phyloP scores from a whole-genome alignment of 163 green algal species.

The Trebouxia gelatinosa region DNA sequence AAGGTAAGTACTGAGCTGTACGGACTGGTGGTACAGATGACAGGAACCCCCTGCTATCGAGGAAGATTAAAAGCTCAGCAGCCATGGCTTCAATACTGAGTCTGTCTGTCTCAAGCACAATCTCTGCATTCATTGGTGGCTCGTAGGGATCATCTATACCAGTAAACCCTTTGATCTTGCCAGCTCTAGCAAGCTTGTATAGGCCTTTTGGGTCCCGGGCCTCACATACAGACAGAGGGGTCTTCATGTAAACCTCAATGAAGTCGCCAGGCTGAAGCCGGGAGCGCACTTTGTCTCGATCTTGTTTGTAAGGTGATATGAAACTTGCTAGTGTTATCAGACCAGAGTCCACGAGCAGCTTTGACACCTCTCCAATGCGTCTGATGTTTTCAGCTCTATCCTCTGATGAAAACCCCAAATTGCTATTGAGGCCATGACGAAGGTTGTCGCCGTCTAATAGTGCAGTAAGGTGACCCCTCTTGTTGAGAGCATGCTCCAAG shows the following conservation, averaged over 20 bases:
- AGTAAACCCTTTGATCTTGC: conserved; percentile 91
- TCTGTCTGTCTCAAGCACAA: conserved; percentile 69
- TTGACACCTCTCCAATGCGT: conserved; percentile 89
- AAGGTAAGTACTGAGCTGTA: no score
- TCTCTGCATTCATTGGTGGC: conserved; percentile 77
- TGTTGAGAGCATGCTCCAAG: conserved; percentile 84
- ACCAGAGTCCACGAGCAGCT: conserved; percentile 87
- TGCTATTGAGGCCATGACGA: conserved; percentile 92
- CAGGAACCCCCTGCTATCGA: conserved; percentile 45
- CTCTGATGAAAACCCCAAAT: conserved; percentile 84
- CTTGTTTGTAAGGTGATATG: conserved; percentile 90
- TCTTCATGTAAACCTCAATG: conserved; percentile 85
- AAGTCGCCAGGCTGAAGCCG: conserved; percentile 75
- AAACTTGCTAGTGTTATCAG: conserved; percentile 92
- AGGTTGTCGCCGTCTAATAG: conserved; percentile 93
- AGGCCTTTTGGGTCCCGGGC: conserved; percentile 93
- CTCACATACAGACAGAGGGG: conserved; percentile 83
- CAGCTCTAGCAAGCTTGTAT: conserved; percentile 93
- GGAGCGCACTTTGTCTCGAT: conserved; percentile 73
- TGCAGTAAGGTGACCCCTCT: conserved; percentile 63
- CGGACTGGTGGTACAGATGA: not conserved
- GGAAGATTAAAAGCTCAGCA: conserved; percentile 66
- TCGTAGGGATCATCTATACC: conserved; percentile 96
- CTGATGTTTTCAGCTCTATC: conserved; percentile 96
- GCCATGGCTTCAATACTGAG: conserved; percentile 75